A percentile compares a stretch with the other conserved stretches of the same genome.
Conservation (phyloP, 2,329 filamentous ascomycete species). For the Xylaria sp. region DNA sequence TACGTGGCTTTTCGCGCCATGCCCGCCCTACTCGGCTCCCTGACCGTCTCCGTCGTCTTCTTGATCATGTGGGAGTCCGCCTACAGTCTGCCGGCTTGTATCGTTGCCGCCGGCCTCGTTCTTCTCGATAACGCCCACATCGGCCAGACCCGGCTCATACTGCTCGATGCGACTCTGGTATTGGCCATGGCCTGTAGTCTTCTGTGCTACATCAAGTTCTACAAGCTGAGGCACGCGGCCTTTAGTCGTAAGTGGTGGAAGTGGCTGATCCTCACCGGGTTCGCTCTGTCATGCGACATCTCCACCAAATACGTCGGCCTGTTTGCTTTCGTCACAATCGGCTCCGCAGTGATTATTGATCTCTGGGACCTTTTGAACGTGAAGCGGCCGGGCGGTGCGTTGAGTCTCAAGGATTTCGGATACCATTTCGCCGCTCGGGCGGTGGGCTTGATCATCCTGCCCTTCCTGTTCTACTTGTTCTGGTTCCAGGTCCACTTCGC, state of each 20-base stretch:
- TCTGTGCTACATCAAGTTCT: constrained; percentile 95
- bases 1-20: constrained; percentile 96
- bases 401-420: constrained; percentile 80
- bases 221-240: constrained; percentile 89
- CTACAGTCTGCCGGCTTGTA: constrained; percentile 91
- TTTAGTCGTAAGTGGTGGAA: constrained; percentile 99
- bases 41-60: constrained; percentile 94
- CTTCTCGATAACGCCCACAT: constrained; percentile 98
- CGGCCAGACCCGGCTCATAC: constrained; percentile 92
- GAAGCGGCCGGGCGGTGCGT: constrained; percentile 82
- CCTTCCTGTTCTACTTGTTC: constrained; percentile 98
- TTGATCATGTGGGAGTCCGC: constrained; percentile 99
- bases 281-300: constrained; percentile 95
- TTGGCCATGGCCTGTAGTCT: constrained; percentile 96
- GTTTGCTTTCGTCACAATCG: constrained; percentile 97
- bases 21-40: constrained; percentile 88
- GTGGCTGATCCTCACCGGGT: constrained; percentile 94
- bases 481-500: constrained; percentile 99
- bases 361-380: constrained; percentile 94
- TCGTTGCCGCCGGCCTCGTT: constrained; percentile 85
- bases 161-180: constrained; percentile 92
- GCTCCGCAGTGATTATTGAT: constrained; percentile 91
- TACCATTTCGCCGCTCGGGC: constrained; percentile 91
- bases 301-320: constrained; percentile 97
- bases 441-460: constrained; percentile 87